Evolutionary conservation across 768 basidiomycete species (phyloP).

Genomic region (Lactarius vividus): DNA sequence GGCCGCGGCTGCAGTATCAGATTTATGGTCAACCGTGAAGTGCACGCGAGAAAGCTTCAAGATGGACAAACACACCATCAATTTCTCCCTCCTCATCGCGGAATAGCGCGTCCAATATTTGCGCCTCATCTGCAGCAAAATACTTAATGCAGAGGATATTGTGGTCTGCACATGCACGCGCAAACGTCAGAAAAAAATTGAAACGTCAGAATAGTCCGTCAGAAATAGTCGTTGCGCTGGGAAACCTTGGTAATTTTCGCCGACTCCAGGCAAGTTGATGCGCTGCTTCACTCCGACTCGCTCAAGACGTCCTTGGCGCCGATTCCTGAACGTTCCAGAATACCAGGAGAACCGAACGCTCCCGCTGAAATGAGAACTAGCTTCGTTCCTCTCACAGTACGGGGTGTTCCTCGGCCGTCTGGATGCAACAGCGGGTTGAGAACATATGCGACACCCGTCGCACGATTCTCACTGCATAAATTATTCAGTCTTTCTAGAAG

Average conservation of each 20-base stretch:
- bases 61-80: constrained; percentile 14
- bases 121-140: constrained; percentile 17
- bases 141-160: constrained; percentile 22
- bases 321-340: constrained; percentile 55
- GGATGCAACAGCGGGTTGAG: background rate
- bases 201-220: no score
- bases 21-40: background rate
- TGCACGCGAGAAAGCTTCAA: no score
- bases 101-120: constrained; percentile 28
- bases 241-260: constrained; percentile 41
- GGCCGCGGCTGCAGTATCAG: constrained; percentile 33
- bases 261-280: constrained; percentile 37
- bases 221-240: background rate
- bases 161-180: constrained; percentile 13
- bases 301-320: constrained; percentile 36
- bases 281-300: constrained; percentile 32
- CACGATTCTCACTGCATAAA: constrained; percentile 25
- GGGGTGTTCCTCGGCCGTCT: constrained; percentile 22
- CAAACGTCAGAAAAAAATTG: constrained; percentile 2
- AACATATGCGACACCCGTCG: constrained; percentile 22
- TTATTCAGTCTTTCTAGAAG: constrained; percentile 17
- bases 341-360: constrained; percentile 44
- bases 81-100: constrained; percentile 18
- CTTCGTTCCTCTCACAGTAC: constrained; percentile 33
- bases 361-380: constrained; percentile 43